phyloP scores from a whole-genome alignment of 768 basidiomycete genomes.

The Grammothele lineata region DNA sequence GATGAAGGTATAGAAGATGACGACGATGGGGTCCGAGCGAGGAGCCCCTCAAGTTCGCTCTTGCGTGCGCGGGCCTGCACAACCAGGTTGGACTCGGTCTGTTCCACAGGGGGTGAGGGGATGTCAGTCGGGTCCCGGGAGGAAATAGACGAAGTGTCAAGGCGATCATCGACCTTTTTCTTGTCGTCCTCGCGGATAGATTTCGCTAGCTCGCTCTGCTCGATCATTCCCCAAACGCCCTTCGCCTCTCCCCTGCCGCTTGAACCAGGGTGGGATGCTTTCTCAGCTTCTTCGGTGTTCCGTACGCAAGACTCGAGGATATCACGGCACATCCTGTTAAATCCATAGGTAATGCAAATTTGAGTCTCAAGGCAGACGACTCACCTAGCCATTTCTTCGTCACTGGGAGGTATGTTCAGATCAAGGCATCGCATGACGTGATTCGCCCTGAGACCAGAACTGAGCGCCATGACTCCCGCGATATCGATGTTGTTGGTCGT shows the following conservation, averaged over 20 bases:
- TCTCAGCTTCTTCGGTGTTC: constrained; percentile 88
- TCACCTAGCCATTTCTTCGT: constrained; percentile 73
- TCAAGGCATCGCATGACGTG: constrained; percentile 88
- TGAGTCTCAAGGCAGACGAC: too few species aligned
- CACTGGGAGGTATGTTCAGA: constrained; percentile 82
- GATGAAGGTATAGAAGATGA: constrained; percentile 16
- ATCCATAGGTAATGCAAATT: too few species aligned
- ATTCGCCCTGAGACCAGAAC: constrained; percentile 80
- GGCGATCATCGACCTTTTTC: constrained; percentile 42
- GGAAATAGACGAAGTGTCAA: constrained; percentile 14
- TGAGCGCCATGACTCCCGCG: constrained; percentile 91
- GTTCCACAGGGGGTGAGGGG: constrained; percentile 15
- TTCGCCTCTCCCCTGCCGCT: constrained; percentile 55
- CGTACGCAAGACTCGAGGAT: constrained; percentile 88
- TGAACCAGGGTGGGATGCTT: constrained; percentile 19
- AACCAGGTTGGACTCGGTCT: constrained; percentile 42
- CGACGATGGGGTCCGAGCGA: constrained; percentile 21
- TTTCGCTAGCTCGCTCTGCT: constrained; percentile 78
- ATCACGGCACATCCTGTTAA: constrained; percentile 79
- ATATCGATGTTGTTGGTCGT: constrained; percentile 81
- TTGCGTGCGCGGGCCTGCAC: constrained; percentile 39
- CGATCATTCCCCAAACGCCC: constrained; percentile 82
- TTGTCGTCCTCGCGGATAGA: constrained; percentile 58
- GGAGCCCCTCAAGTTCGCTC: constrained; percentile 24
- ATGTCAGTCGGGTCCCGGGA: constrained; percentile 20